Base-by-base conservation (phyloP, 768 basidiomycete species). In the Scleroderma bovista region DNA sequence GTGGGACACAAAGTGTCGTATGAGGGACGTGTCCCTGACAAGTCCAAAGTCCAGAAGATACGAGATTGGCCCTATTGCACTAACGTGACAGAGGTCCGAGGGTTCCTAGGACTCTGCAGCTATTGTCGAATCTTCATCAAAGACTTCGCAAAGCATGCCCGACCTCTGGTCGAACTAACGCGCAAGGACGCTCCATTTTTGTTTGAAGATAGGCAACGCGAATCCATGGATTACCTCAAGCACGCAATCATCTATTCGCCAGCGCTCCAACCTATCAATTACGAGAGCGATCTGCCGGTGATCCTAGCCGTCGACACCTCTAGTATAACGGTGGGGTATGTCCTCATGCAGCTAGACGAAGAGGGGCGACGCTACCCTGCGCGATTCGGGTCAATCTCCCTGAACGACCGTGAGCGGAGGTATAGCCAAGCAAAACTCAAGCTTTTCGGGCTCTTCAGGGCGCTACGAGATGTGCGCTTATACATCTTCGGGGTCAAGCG, bases 1-100 rank as follows among this genome's bases (percentile, higher is more conserved):
- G 46, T 78, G 0, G 72, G 74, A 0, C 70, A 77, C 41, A 44
- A 46, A 0, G 76, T 72, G 47, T 73, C 66, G 0, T 63, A 58
- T 9, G 59, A 70, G 20, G 75, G 69, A 0, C 53, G 60, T 0
- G 29, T 66, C 0, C 68, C 69, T 0, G 64, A 72, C 6, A 46
- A 63, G 6, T 43, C 40, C 1, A 59, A 55, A 3, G 52, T 58
- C 1, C 61, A 49, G 6, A 70, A 69, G 20, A 64, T 73, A 7
- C 1, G 46, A 0, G 54, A 66, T 36, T 72, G 70, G 70, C 66
- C 61, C 0, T 26, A 58, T 0, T 66, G 60, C 29, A 9, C 51
- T 12, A 42, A 38, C n/a, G n/a, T 59, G 1, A 49, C 37, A 0
- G 59, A 65, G 0, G 59, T 64, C 4, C 22, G 42, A 0, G 59